Percentiles rank a stretch among this genome's conserved stretches.
Evolutionary conservation across 352 stramenopile species (phyloP).

Genomic region (Phytophthora citrophthora): DNA sequence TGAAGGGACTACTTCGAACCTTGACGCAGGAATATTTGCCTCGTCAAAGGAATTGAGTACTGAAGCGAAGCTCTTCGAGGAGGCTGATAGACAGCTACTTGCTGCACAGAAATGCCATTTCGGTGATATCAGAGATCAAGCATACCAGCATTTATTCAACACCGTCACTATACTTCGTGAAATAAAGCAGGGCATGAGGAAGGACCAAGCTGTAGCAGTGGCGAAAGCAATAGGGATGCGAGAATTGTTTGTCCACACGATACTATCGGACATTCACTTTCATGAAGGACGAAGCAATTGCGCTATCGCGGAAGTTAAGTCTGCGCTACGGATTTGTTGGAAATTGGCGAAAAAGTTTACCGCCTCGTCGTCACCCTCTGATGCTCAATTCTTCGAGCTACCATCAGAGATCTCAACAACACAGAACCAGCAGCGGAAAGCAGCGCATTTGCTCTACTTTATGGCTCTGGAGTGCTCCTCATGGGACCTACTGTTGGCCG

Average conservation of each 20-base stretch:
- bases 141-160: conserved; percentile 37
- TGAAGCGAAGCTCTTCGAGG: conserved; percentile 32
- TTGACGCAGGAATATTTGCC: not conserved
- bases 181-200: conserved; percentile 18
- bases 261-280: conserved; percentile 67
- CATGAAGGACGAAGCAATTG: conserved; percentile 41
- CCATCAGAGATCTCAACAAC: conserved; percentile 41
- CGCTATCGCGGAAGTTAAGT: conserved; percentile 65
- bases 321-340: conserved; percentile 70
- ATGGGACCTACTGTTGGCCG: conserved; percentile 66
- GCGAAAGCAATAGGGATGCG: conserved; percentile 57
- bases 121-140: conserved; percentile 12
- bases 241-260: conserved; percentile 53
- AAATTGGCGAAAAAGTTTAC: conserved; percentile 62
- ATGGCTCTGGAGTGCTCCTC: conserved; percentile 73
- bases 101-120: conserved; percentile 21
- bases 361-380: conserved; percentile 7
- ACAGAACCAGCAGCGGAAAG: conserved; percentile 18
- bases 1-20: conserved; percentile 1
- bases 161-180: conserved; percentile 19
- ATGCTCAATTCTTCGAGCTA: conserved; percentile 42
- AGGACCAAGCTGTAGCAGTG: conserved; percentile 1
- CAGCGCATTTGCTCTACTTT: conserved; percentile 54
- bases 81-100: conserved; percentile 45
- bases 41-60: not conserved